These are phyloP conservation scores for Echeveria elegans DNA, from an alignment of 164 flowering plant genomes.

Conservation along the genomic window DNA sequence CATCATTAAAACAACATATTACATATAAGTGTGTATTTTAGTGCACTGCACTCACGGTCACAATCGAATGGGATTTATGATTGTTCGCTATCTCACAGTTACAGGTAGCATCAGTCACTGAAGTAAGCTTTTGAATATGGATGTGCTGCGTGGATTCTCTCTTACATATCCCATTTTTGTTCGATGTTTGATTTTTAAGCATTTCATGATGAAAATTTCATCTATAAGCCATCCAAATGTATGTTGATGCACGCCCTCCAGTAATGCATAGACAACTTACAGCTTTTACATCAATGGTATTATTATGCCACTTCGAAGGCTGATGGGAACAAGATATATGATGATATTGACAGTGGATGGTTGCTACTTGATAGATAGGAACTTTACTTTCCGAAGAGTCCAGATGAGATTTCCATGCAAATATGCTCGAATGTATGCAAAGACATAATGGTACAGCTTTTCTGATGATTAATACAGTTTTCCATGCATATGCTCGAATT, in stretches of 20 bases:
- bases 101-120: slow-evolving; percentile 49
- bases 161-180: slow-evolving; percentile 9
- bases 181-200: slow-evolving; percentile 6
- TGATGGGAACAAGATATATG: slow-evolving; percentile 98
- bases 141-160: neutral
- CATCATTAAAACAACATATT: slow-evolving; percentile 39
- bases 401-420: slow-evolving; percentile 5
- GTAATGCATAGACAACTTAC: slow-evolving; percentile 75
- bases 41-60: slow-evolving; percentile 99
- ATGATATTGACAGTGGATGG: slow-evolving; percentile 88
- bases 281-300: slow-evolving; percentile 77
- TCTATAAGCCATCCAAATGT: slow-evolving; percentile 61
- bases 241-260: slow-evolving; percentile 89
- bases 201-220: too few species aligned
- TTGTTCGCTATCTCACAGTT: slow-evolving; percentile 69
- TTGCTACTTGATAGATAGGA: slow-evolving; percentile 80
- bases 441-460: slow-evolving; percentile 4
- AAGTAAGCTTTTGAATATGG: slow-evolving; percentile 34
- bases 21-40: slow-evolving; percentile 66
- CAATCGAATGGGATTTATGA: slow-evolving; percentile 97
- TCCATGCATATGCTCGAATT: too few species aligned
- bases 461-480: neutral
- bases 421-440: slow-evolving; percentile 45
- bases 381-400: neutral
- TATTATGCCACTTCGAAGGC: slow-evolving; percentile 99